phyloP scores from a whole-genome alignment of 1,284 basidiomycete genomes.

The Pseudozyma pruni region DNA sequence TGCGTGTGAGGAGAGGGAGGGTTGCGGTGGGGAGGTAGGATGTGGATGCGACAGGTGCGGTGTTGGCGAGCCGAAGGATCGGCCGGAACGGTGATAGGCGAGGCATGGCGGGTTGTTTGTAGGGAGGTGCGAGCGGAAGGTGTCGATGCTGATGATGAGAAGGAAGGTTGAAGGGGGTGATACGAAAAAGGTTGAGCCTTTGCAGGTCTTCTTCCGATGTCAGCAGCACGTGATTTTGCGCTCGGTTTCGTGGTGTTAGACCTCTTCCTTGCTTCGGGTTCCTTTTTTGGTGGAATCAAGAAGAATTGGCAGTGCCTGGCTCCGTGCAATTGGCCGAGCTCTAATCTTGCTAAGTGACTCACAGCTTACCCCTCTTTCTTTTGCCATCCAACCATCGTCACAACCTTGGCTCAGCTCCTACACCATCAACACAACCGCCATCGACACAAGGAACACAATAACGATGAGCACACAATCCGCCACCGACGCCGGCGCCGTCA shows the following conservation, averaged over 20 bases:
- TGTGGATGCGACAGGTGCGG: conserved; percentile 10
- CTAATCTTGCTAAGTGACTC: not conserved
- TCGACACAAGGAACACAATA: not conserved
- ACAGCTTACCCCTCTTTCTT: no score
- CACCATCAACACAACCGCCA: not conserved
- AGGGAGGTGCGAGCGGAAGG: not conserved
- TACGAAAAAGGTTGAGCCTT: not conserved
- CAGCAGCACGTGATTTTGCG: conserved; percentile 15
- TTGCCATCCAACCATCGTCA: not conserved
- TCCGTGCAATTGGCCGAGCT: not conserved
- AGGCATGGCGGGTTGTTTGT: conserved; percentile 12
- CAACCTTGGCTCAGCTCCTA: not conserved
- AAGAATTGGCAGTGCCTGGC: not conserved
- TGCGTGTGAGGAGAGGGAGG: not conserved
- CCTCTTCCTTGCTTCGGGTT: no score
- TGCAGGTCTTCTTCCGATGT: not conserved
- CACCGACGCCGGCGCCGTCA: not conserved
- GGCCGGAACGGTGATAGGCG: conserved; percentile 28
- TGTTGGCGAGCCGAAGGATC: conserved; percentile 7
- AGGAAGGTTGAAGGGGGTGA: no score
- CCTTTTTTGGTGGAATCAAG: not conserved
- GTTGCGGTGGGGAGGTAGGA: not conserved
- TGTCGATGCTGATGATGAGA: conserved; percentile 6
- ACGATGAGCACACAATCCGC: not conserved
- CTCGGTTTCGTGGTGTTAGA: no score